phyloP scores from a whole-genome alignment of 225 moss, liverwort and hornwort species.

The Pleurozium schreberi region DNA sequence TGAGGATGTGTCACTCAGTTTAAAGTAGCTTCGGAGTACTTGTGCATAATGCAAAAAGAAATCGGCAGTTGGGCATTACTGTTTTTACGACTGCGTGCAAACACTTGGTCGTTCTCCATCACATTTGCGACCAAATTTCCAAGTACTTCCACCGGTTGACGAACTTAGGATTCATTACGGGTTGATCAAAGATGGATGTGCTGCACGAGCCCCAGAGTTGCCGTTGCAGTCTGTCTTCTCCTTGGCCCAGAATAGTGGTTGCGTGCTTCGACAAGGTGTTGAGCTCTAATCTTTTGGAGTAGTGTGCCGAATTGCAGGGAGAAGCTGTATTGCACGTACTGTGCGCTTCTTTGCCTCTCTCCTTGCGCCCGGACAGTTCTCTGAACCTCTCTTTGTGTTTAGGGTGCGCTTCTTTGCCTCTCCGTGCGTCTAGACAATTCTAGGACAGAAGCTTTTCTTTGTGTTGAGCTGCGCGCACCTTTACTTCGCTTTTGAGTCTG shows the following conservation, averaged over 20 bases:
- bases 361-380: neutral
- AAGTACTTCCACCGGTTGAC: neutral
- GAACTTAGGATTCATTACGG: neutral
- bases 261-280: neutral
- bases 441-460: neutral
- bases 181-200: neutral
- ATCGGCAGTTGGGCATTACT: neutral
- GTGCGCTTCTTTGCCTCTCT: neutral
- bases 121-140: neutral
- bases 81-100: neutral
- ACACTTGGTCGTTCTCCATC: neutral
- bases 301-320: neutral
- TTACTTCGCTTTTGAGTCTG: neutral
- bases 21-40: no score
- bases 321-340: neutral
- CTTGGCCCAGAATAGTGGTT: neutral
- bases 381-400: neutral
- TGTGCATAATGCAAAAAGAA: neutral
- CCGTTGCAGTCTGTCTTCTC: neutral
- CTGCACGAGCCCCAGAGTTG: neutral
- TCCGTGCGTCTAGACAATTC: neutral
- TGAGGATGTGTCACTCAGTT: neutral
- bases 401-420: neutral
- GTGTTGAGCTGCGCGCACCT: neutral
- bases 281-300: neutral